phyloP scores from a whole-genome alignment of 2,329 filamentous ascomycete species.

The Sordariomycetes sp. region DNA sequence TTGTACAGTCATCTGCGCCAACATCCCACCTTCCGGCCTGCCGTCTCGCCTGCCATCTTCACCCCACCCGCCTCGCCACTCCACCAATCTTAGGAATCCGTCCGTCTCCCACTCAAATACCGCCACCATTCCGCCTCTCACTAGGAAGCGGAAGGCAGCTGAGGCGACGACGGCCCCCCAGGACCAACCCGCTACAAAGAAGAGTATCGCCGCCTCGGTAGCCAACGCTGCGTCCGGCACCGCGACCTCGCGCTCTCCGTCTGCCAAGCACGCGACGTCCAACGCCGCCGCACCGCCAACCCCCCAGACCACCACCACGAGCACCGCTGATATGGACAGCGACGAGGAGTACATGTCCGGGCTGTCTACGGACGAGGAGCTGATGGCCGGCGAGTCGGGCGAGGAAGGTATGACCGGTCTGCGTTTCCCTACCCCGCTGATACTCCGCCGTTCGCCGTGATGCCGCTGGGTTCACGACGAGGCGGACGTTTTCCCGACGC shows the following conservation, averaged over 20 bases:
- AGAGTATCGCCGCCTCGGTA: slow-evolving; percentile 44
- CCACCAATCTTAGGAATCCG: not conserved
- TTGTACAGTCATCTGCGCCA: not conserved
- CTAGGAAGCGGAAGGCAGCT: slow-evolving; percentile 51
- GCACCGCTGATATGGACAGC: slow-evolving; percentile 67
- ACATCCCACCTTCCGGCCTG: not conserved
- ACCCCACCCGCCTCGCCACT: not conserved
- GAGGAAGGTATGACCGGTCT: slow-evolving; percentile 6
- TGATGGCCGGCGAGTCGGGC: slow-evolving; percentile 43
- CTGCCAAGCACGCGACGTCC: slow-evolving; percentile 21
- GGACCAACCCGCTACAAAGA: slow-evolving; percentile 28
- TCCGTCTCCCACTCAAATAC: slow-evolving; percentile 6
- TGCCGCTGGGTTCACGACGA: not conserved
- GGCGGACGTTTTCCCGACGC: not conserved
- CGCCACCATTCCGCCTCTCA: slow-evolving; percentile 46
- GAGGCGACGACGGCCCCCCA: slow-evolving; percentile 45
- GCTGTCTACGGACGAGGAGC: slow-evolving; percentile 58
- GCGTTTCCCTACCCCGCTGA: not conserved
- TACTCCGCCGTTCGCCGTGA: slow-evolving; percentile 1
- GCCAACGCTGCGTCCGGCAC: slow-evolving; percentile 11
- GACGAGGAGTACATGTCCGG: slow-evolving; percentile 89
- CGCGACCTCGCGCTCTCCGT: slow-evolving; percentile 30
- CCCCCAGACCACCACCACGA: slow-evolving; percentile 8
- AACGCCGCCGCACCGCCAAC: slow-evolving; percentile 1
- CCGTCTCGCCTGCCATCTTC: not conserved